Evolutionary conservation across 306 rosid species (phyloP), one percentile per base, ranked within the genome.

Genomic region (Quercus glauca): DNA sequence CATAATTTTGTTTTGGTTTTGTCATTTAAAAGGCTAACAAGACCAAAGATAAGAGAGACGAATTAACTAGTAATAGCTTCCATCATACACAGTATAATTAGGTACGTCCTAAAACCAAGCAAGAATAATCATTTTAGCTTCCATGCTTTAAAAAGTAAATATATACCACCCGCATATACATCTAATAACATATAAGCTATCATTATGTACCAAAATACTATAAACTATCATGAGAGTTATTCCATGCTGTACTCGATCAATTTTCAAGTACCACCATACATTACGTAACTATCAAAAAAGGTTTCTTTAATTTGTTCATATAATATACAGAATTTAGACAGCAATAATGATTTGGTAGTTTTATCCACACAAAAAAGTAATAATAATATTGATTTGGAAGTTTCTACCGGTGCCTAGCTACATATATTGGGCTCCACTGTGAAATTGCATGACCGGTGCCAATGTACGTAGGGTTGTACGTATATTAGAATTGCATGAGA

Each of bases 51-150:
- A n/a, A 70, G 31, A 55, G 43, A 75, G 23, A 31, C 5, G 35
- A 31, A 41, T 5, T 26, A 52, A 71, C 28, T 58, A 41, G 56
- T 2, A 37, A 60, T 65, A 63, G 58, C 61, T 73, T 77, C 52
- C 69, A 28, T 31, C 19, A 35, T 64, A 51, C 79, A 20, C 79
- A 26, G 35, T 13, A 73, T 63, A 51, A 78, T 72, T 41, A 25
- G n/a, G 73, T 45, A 57, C 65, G 67, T 37, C 79, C 49, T 74
- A 37, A 25, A 33, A 73, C 23, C 68, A 72, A 69, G 80, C 76
- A 85, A 80, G 35, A 53, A 28, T 61, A 78, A 83, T 85, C 33
- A 80, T 76, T 31, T 63, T 78, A 17, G 26, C 71, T 25, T n/a
- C 43, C 43, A 31, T 80, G 77, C 55, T 77, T 23, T 45, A 43